Evolutionary conservation across 768 basidiomycete genomes (phyloP), one percentile per base, ranked within the genome.

Genomic region (Pisolithus sp.): DNA sequence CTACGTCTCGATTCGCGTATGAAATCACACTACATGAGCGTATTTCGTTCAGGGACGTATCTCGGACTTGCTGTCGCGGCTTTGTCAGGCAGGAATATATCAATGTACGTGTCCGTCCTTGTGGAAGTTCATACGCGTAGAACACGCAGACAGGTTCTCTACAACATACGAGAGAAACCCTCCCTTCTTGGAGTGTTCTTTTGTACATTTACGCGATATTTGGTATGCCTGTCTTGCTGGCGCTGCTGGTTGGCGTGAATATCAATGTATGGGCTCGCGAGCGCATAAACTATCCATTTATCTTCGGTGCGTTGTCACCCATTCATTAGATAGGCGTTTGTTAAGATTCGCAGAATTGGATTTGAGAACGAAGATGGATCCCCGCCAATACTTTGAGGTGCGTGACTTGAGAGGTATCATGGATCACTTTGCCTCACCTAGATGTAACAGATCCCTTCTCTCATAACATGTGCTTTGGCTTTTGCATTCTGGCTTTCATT

Each of bases 281-380:
- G 5, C 76, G 87, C 43, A 92, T 99, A 59, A 98, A 97, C 63
- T 95, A 93, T 60, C 78, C 84, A n/a, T 95, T 97, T 65, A 89
- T 94, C 34, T 89, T 94, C 60, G 87, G 87, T 88, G 53, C 37
- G 77, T 59, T 23, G 38, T 28, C 17, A 8, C 15, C 20, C 7
- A 26, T 24, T 10, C 7, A 28, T 15, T 17, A 20, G 38, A 20
- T 13, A 12, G 9, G 15, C 36, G 46, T 47, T 20, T 38, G 9
- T 3, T 12, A 21, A n/a, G 20, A 31, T 30, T 55, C 20, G 20
- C 58, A 85, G 90, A 88, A 64, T 65, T 94, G 49, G 80, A 91
- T 55, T 62, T 82, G 21, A 76, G 82, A 51, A 82, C 85, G 31
- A 81, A 77, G 26, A 68, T 94, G 50, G 90, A 96, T 64, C 79